These are phyloP conservation scores for Biscogniauxia mediterranea DNA, from an alignment of 2,329 filamentous ascomycete species.

Conservation along the genomic window DNA sequence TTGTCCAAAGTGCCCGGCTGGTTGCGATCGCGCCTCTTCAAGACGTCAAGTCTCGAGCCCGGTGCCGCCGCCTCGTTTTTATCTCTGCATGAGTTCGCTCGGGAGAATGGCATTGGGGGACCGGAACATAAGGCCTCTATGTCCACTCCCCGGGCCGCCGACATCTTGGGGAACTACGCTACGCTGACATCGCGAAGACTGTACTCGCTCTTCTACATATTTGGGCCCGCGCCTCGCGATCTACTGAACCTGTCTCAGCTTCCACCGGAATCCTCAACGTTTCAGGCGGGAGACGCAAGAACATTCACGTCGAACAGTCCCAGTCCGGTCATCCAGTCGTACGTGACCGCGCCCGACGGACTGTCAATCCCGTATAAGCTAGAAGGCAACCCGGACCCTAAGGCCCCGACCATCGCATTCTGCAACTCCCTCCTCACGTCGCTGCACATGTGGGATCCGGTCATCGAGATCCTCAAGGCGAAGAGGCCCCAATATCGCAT, in stretches of 20 bases:
- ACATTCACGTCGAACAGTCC: conserved; percentile 54
- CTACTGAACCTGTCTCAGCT: conserved; percentile 55
- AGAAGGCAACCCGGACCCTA: conserved; percentile 65
- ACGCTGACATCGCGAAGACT: conserved; percentile 55
- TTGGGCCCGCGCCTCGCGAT: conserved; percentile 72
- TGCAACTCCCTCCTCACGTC: conserved; percentile 79
- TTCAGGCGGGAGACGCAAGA: conserved; percentile 52
- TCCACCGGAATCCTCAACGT: conserved; percentile 45
- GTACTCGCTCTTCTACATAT: conserved; percentile 76
- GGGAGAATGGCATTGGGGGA: conserved; percentile 64
- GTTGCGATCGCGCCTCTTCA: conserved; percentile 70
- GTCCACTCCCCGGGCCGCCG: conserved; percentile 59
- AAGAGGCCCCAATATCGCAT: conserved; percentile 66
- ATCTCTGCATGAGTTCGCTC: conserved; percentile 70
- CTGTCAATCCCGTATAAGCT: conserved; percentile 70
- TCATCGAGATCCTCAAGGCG: conserved; percentile 61
- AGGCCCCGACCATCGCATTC: conserved; percentile 72
- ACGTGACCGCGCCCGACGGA: conserved; percentile 65
- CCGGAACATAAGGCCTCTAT: conserved; percentile 62
- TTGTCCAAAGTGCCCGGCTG: conserved; percentile 75
- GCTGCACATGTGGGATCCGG: conserved; percentile 76
- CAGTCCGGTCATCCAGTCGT: conserved; percentile 62
- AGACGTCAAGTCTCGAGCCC: conserved; percentile 58
- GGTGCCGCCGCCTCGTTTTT: conserved; percentile 57
- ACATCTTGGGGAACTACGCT: conserved; percentile 59